A percentile compares a stretch with the other conserved stretches of the same genome.
Evolutionary conservation across 2,329 filamentous ascomycete species (phyloP).

Genomic region (Fonsecaea pedrosoi): DNA sequence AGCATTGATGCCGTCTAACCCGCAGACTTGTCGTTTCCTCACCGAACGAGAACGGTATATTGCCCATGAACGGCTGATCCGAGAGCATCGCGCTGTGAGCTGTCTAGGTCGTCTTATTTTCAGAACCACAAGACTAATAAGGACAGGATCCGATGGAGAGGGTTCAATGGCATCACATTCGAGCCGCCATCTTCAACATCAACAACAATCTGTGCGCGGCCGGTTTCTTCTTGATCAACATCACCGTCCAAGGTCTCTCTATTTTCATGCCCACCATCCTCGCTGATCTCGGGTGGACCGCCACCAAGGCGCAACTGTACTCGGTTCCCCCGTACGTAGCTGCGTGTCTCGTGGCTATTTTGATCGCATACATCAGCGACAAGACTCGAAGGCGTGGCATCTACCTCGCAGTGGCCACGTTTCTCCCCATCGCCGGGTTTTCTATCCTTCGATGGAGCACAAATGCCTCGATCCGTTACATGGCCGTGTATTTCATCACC

Average conservation of each 20-base stretch:
- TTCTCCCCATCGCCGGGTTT: conserved; percentile 75
- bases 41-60: conserved; percentile 32
- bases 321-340: conserved; percentile 77
- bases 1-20: conserved; percentile 53
- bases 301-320: conserved; percentile 70
- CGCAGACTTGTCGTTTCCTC: conserved; percentile 51
- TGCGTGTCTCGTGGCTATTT: conserved; percentile 71
- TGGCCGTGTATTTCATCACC: conserved; percentile 79
- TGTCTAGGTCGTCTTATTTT: not conserved
- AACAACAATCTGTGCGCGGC: conserved; percentile 36
- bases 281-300: conserved; percentile 49
- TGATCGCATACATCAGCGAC: conserved; percentile 77
- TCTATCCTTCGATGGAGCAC: conserved; percentile 73
- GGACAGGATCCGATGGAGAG: conserved; percentile 34
- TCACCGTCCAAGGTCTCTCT: conserved; percentile 51
- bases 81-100: conserved; percentile 32
- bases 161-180: conserved; percentile 35
- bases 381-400: conserved; percentile 75
- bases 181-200: conserved; percentile 38
- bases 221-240: conserved; percentile 35
- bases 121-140: conserved; percentile 10
- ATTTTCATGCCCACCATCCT: conserved; percentile 50
- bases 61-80: conserved; percentile 31
- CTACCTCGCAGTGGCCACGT: conserved; percentile 73
- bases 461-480: conserved; percentile 73